phyloP scores from a whole-genome alignment of 805 yeast genomes.

The Wickerhamiella hasegawae region DNA sequence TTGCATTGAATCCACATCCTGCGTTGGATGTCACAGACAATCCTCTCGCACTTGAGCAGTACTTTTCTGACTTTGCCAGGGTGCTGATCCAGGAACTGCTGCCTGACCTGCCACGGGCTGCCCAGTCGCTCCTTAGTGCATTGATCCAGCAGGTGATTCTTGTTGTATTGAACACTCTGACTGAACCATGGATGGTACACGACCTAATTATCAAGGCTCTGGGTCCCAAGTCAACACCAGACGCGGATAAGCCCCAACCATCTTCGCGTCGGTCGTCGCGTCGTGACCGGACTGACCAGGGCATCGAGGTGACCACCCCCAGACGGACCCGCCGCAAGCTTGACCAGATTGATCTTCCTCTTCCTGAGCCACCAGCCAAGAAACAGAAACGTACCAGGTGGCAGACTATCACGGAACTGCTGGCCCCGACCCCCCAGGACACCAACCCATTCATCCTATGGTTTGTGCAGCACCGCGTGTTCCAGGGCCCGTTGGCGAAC shows the following conservation, averaged over 20 bases:
- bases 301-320: too few species aligned
- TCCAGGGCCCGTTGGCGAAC: not conserved
- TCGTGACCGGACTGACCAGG: too few species aligned
- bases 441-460: not conserved
- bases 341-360: not conserved
- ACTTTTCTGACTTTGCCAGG: not conserved
- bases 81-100: constrained; percentile 1
- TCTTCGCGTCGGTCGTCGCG: too few species aligned
- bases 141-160: constrained; percentile 3
- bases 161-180: not conserved
- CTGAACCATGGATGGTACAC: constrained; percentile 6
- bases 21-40: not conserved
- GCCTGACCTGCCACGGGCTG: constrained; percentile 1
- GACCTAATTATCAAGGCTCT: not conserved
- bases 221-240: too few species aligned
- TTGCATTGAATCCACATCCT: constrained; percentile 4
- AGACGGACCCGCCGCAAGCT: not conserved
- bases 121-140: constrained; percentile 1
- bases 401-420: not conserved
- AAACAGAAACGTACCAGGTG: not conserved
- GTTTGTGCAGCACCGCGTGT: not conserved
- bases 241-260: too few species aligned
- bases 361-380: not conserved
- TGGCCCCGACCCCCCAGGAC: not conserved
- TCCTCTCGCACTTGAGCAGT: not conserved